phyloP scores from a whole-genome alignment of 208 protist species.

The Sergeia podlipaevii region DNA sequence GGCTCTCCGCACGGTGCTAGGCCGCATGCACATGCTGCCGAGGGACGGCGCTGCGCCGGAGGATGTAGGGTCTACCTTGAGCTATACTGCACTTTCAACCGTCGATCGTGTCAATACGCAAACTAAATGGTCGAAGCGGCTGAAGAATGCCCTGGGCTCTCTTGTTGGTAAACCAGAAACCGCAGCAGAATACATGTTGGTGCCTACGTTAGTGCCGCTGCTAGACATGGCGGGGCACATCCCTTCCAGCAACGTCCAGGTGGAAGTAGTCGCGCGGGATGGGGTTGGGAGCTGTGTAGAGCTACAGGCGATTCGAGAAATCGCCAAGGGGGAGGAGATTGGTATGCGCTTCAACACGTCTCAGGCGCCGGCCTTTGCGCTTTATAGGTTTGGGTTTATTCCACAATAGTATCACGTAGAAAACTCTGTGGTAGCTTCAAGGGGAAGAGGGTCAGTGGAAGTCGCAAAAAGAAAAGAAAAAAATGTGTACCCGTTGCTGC shows the following conservation, averaged over 20 bases:
- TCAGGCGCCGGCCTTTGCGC: conserved; percentile 52
- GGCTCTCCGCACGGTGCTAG: conserved; percentile 67
- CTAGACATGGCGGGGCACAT: conserved; percentile 69
- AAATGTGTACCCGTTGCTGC: background rate
- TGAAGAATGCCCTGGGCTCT: conserved; percentile 25
- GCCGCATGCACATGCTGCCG: conserved; percentile 73
- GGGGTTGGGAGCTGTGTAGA: conserved; percentile 55
- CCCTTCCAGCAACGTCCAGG: conserved; percentile 60
- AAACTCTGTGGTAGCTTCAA: conserved; percentile 2
- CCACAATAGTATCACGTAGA: conserved; percentile 44
- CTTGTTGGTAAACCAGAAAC: conserved; percentile 29
- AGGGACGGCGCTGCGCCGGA: conserved; percentile 42
- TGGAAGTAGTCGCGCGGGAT: conserved; percentile 50
- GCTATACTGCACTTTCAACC: conserved; percentile 56
- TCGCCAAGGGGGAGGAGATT: conserved; percentile 66
- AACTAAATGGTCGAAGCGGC: conserved; percentile 27
- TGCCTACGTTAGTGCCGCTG: conserved; percentile 70
- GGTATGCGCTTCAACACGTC: conserved; percentile 70
- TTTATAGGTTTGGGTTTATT: conserved; percentile 84
- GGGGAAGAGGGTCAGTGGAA: background rate
- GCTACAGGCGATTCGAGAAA: conserved; percentile 58
- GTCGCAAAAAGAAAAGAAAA: background rate
- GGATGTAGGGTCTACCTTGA: conserved; percentile 42
- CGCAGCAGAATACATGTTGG: conserved; percentile 52
- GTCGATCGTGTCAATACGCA: conserved; percentile 48